Percentiles rank a stretch among this genome's conserved stretches.
Conservation (phyloP, 2,329 filamentous ascomycete species). For the Corniculantispora saksenae region DNA sequence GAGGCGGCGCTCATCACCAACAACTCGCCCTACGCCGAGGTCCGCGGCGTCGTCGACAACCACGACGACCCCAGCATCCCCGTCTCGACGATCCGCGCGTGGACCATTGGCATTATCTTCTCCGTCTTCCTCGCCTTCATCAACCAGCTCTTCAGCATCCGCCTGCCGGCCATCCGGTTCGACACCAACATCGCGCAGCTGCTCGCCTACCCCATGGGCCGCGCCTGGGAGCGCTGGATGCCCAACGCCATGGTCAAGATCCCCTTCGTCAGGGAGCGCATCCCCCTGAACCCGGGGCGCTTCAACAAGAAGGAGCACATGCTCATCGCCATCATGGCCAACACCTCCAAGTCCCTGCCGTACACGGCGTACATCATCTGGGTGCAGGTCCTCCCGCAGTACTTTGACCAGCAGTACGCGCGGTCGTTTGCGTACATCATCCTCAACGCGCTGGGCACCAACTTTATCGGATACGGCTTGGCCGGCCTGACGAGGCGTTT, state of each 20-base stretch:
- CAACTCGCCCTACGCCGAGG: too few relatives aligned
- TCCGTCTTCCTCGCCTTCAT: constrained; percentile 50
- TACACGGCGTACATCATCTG: constrained; percentile 59
- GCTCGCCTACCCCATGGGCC: constrained; percentile 56
- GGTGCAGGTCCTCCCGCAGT: constrained; percentile 53
- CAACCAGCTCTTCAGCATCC: constrained; percentile 61
- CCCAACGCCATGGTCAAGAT: constrained; percentile 51
- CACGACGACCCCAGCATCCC: constrained; percentile 52
- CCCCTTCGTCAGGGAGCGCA: constrained; percentile 46
- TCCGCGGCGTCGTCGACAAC: constrained; percentile 58
- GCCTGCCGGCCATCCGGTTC: constrained; percentile 55
- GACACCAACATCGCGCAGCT: constrained; percentile 58
- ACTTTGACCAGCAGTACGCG: constrained; percentile 56
- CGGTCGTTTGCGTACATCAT: constrained; percentile 45
- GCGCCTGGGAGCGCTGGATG: constrained; percentile 50
- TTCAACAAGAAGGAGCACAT: constrained; percentile 65
- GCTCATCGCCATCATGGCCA: too few relatives aligned
- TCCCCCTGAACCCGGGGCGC: constrained; percentile 52
- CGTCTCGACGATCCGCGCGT: constrained; percentile 56
- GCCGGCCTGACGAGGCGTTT: constrained; percentile 36
- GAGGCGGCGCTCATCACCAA: constrained; percentile 56
- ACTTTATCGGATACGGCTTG: constrained; percentile 36
- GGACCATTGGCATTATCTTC: constrained; percentile 55
- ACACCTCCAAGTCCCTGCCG: constrained; percentile 54
- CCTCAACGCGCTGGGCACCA: constrained; percentile 33